phyloP scores from a whole-genome alignment of 2,329 filamentous ascomycete species.

The Cladosporium sp. region DNA sequence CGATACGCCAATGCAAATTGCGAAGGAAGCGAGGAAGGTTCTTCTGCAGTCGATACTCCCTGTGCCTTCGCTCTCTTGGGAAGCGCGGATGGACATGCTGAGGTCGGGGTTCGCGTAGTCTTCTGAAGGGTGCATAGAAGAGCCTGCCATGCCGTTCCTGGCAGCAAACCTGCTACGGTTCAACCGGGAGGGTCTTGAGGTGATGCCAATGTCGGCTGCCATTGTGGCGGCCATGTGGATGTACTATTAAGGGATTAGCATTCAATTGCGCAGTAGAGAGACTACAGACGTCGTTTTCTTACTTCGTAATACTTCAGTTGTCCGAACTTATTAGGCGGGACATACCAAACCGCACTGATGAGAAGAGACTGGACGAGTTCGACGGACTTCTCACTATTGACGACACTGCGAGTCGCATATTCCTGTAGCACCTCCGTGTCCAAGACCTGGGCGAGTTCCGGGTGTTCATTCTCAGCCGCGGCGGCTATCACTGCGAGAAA shows the following conservation, averaged over 20 bases:
- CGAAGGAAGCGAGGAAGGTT: slow-evolving; percentile 58
- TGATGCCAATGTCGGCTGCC: slow-evolving; percentile 43
- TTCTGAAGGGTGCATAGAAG: slow-evolving; percentile 21
- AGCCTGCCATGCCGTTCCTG: not conserved
- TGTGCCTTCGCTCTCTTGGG: slow-evolving; percentile 41
- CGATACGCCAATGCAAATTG: slow-evolving; percentile 55
- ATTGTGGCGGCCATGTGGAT: slow-evolving; percentile 50
- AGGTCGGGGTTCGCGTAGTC: slow-evolving; percentile 25
- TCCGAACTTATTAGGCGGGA: slow-evolving; percentile 44
- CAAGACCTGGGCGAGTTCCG: slow-evolving; percentile 39
- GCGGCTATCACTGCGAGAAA: slow-evolving; percentile 69
- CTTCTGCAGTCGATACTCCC: slow-evolving; percentile 53
- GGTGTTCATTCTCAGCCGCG: slow-evolving; percentile 54
- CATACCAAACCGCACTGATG: slow-evolving; percentile 48
- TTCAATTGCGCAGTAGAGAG: too few relatives aligned
- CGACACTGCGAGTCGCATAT: slow-evolving; percentile 46
- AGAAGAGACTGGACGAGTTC: slow-evolving; percentile 50
- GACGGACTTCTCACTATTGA: slow-evolving; percentile 48
- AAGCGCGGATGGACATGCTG: slow-evolving; percentile 20
- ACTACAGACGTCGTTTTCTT: too few relatives aligned
- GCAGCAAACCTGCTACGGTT: slow-evolving; percentile 15
- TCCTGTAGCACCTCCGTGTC: slow-evolving; percentile 47
- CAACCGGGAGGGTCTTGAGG: slow-evolving; percentile 16
- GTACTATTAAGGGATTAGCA: slow-evolving; percentile 45
- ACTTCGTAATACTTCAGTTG: slow-evolving; percentile 7